Percentiles rank a stretch among this genome's conserved stretches.
Conservation (phyloP, 495 filamentous ascomycete species). For the Melanomma pulvis-pyrius region DNA sequence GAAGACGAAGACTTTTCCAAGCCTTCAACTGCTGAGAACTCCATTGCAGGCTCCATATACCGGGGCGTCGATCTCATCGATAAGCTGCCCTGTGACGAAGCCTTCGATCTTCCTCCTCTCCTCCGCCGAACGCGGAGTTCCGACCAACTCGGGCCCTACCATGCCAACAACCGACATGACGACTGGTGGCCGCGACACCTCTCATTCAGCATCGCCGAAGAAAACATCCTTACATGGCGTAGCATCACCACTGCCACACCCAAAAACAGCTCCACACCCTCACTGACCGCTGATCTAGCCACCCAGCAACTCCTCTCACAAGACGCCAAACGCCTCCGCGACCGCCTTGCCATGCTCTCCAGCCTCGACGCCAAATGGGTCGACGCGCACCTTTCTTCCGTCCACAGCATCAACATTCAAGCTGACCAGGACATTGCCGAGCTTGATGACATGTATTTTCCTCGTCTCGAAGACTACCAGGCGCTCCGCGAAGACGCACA, state of each 20-base stretch:
- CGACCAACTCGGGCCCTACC: constrained; percentile 44
- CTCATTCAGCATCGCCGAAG: constrained; percentile 88
- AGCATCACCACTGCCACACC: constrained; percentile 48
- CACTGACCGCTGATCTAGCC: constrained; percentile 40
- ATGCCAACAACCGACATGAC: constrained; percentile 51
- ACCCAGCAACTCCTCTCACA: constrained; percentile 57
- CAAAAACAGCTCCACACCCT: constrained; percentile 32
- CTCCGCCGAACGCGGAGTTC: constrained; percentile 53
- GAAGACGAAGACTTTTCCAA: constrained; percentile 24
- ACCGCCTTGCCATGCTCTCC: constrained; percentile 54
- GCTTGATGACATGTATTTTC: constrained; percentile 68
- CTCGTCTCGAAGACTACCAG: constrained; percentile 66
- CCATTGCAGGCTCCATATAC: constrained; percentile 44
- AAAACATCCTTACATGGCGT: constrained; percentile 77
- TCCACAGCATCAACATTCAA: constrained; percentile 65
- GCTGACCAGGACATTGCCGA: constrained; percentile 64
- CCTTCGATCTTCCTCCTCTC: constrained; percentile 32
- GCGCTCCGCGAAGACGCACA: constrained; percentile 65
- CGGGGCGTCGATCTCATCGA: constrained; percentile 41
- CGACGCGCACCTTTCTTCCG: constrained; percentile 59
- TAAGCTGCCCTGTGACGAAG: constrained; percentile 34
- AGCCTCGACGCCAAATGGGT: constrained; percentile 66
- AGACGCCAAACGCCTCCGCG: constrained; percentile 61
- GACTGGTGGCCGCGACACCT: constrained; percentile 76
- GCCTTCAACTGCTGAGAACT: constrained; percentile 35